Evolutionary conservation across 192 early-diverging fungal genomes (phyloP).

Genomic region (Phlyctochytrium planicorne): DNA sequence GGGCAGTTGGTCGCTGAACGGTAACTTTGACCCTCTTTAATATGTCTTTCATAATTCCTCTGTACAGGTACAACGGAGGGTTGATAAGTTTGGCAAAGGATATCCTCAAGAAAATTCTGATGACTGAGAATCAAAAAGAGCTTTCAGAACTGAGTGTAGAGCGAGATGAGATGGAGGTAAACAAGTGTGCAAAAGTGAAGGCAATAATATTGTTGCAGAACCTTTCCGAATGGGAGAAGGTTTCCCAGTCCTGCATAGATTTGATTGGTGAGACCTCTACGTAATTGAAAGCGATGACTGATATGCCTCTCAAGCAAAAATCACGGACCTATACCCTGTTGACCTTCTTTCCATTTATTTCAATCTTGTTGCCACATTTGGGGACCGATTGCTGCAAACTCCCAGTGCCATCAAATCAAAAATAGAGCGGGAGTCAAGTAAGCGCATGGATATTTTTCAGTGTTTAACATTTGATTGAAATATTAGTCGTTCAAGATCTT

Average conservation of each 20-base stretch:
- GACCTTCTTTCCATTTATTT: not conserved
- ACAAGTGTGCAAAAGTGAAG: no score
- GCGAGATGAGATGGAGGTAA: not conserved
- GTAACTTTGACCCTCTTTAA: not conserved
- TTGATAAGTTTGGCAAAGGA: slow-evolving; percentile 11
- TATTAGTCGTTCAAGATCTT: not conserved
- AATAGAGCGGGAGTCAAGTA: no score
- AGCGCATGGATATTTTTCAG: no score
- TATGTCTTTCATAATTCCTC: not conserved
- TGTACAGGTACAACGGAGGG: slow-evolving; percentile 6
- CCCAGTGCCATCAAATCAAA: no score
- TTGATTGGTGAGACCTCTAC: not conserved
- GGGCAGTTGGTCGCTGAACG: not conserved
- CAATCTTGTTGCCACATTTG: not conserved
- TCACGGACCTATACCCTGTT: slow-evolving; percentile 8
- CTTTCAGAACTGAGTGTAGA: slow-evolving; percentile 1
- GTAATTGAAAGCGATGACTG: not conserved
- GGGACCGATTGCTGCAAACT: not conserved
- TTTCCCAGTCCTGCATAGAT: not conserved
- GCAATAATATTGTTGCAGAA: not conserved
- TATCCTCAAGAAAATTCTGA: not conserved
- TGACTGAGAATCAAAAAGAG: slow-evolving; percentile 11
- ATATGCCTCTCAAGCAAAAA: slow-evolving; percentile 13
- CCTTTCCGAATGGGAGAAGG: not conserved
- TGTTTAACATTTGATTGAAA: not conserved